A percentile compares a stretch with the other conserved stretches of the same genome.
These are phyloP conservation scores for Xylariomycetidae sp. DNA, from an alignment of 2,329 filamentous ascomycete species.

Conservation along the genomic window DNA sequence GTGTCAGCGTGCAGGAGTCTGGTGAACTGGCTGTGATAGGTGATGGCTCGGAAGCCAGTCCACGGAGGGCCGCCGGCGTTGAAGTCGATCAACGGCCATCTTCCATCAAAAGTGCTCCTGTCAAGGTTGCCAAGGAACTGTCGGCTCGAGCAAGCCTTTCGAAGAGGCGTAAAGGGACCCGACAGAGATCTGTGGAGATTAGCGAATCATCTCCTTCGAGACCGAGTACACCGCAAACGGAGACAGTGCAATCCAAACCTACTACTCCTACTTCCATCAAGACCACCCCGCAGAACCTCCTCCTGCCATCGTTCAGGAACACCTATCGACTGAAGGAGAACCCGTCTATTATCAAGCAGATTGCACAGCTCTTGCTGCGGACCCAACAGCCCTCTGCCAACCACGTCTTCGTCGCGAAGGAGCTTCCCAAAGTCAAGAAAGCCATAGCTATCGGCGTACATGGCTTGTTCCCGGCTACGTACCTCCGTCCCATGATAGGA, in stretches of 20 bases:
- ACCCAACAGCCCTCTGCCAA: conserved; percentile 51
- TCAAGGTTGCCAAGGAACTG: conserved; percentile 22
- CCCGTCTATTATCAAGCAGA: conserved; percentile 64
- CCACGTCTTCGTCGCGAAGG: conserved; percentile 66
- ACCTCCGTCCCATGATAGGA: conserved; percentile 84
- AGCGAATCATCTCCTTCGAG: conserved; percentile 32
- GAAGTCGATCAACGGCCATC: conserved; percentile 31
- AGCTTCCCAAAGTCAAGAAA: conserved; percentile 68
- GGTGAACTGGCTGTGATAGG: conserved; percentile 53
- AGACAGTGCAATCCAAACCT: conserved; percentile 23
- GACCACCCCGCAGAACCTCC: conserved; percentile 47
- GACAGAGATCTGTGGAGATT: conserved; percentile 43
- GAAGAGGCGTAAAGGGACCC: conserved; percentile 39
- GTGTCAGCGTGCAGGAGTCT: conserved; percentile 29
- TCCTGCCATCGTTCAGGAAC: conserved; percentile 63
- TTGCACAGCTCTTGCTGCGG: conserved; percentile 51
- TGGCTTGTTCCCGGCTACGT: conserved; percentile 82
- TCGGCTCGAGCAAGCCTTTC: conserved; percentile 19
- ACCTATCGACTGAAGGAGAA: conserved; percentile 64
- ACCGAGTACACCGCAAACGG: conserved; percentile 29
- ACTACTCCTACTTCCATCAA: conserved; percentile 30
- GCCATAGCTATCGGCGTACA: conserved; percentile 93
- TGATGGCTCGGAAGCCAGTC: conserved; percentile 50
- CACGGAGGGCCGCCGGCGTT: conserved; percentile 38
- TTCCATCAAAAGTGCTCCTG: conserved; percentile 28